Evolutionary conservation across 768 basidiomycete genomes (phyloP).

Genomic region (Sarcodon sp.): DNA sequence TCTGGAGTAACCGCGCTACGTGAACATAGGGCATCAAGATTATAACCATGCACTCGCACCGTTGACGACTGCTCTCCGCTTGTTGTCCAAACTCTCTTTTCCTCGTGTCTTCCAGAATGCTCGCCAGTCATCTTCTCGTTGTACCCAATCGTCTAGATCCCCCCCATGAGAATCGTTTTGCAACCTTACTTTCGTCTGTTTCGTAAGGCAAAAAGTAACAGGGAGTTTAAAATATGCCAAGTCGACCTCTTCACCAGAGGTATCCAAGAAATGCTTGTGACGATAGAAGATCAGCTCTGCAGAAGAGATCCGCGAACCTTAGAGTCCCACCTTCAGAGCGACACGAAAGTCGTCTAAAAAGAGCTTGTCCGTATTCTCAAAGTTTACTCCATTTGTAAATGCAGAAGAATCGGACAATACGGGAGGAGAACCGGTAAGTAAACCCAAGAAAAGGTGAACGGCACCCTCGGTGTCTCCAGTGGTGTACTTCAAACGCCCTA

Average conservation of each 20-base stretch:
- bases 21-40: background rate
- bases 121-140: conserved; percentile 53
- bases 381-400: background rate
- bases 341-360: conserved; percentile 83
- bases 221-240: conserved; percentile 45
- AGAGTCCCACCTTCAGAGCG: conserved; percentile 53
- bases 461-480: conserved; percentile 76
- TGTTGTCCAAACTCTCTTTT: conserved; percentile 37
- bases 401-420: too few relatives aligned
- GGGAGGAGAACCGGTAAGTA: conserved; percentile 39
- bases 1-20: conserved; percentile 28
- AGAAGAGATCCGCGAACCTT: background rate
- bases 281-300: background rate
- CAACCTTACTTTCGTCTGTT: conserved; percentile 45
- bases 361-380: conserved; percentile 39
- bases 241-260: conserved; percentile 30
- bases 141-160: conserved; percentile 41
- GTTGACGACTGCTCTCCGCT: conserved; percentile 47
- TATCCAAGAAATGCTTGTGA: conserved; percentile 58
- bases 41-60: conserved; percentile 26
- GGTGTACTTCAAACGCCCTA: conserved; percentile 81
- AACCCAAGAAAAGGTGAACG: conserved; percentile 61
- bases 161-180: conserved; percentile 33
- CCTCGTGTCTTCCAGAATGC: conserved; percentile 44
- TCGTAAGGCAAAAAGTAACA: conserved; percentile 47